Base-by-base conservation (phyloP, 169 alveolate species). In the Theileria equi region DNA sequence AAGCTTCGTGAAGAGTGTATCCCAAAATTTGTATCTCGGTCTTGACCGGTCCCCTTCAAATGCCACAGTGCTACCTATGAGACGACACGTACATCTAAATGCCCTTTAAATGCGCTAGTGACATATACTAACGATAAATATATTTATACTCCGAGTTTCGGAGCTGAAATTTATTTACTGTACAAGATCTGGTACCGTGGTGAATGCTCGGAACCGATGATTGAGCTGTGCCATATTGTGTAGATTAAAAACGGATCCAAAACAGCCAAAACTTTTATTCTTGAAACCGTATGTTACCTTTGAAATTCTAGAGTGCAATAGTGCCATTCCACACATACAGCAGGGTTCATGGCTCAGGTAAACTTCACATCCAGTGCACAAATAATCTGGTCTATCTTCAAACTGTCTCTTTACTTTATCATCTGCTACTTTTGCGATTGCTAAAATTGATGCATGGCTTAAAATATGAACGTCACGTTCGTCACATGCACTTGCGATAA, bases 251-350 rank as follows among this genome's bases (percentile, higher is more conserved):
- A 55, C 77, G 50, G 92, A 81, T 13, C 88, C 90, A 28, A 89
- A 50, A 32, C 88, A 83, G 28, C 94, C 94, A 29, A 76, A 64
- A 25, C 67, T 78, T 28, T 54, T 36, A 70, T 91, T 88, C 5
- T 57, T 64, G 52, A 82, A 43, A n/a, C 57, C 68, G 81, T 84
- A 94, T 58, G 91, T 76, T 29, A 95, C 94, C 60, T 91, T 80
- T 16, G 88, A 73, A 32, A 95, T 87, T 44, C 99, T 78, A 11
- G 98, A 92, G 74, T 95, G 99, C 5, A 95, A 70, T 64, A 95
- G 83, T 17, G 98, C 98, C 99, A 95, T 95, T n/a, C 96, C 92
- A 73, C 99, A 95, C 97, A 95, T 93, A 57, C 94, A 88, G 70
- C 99, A 95, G 36, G 99, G 99, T 76, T 95, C 98, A 45, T 88